Base-by-base conservation (phyloP, 2,329 filamentous ascomycete species). In the Claviceps spartinae region DNA sequence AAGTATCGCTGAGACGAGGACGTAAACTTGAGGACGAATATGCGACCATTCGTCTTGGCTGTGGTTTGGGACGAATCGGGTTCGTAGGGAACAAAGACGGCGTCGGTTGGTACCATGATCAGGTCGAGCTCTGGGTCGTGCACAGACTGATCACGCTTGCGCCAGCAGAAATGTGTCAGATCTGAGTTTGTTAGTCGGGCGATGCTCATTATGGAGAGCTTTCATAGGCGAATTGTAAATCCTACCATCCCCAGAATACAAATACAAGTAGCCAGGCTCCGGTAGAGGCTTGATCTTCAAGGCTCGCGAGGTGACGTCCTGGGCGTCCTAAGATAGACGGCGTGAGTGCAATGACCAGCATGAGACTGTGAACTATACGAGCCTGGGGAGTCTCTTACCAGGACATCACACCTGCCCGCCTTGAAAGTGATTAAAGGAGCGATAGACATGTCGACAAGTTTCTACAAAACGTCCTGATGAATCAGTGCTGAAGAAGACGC, bases 151-250 rank as follows among this genome's bases (percentile, higher is more conserved):
- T 75, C 78, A 59, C 93, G 85, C 62, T 87, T 83, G 58, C 90
- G 85, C 94, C 94, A 98, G 79, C 90, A 96, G 72, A 98, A 95
- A 73, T 96, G 90, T 55, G 95, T 77, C 55, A 98, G 79, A 50
- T 96, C 86, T 89, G 58, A n/a, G 34, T n/a, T 8, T 5, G 40
- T 55, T 30, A 54, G 43, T 36, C 11, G 11, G 22, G 7, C 2
- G 7, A 13, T 6, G 20, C 30, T 34, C 30, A 5, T 22, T 8
- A n/a, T 7, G 8, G 3, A 26, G 42, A 18, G 16, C n/a, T 30
- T 37, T 9, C 4, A 34, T 11, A 6, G 7, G 20, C 16, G 11
- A 13, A 14, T 22, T 9, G 16, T 30, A 16, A 20, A 46, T 5
- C 65, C 53, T 63, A 85, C 84, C 91, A 83, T 96, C 91, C 75